Conservation (phyloP, 305 asterid species). For the Caryopteris hybrid region DNA sequence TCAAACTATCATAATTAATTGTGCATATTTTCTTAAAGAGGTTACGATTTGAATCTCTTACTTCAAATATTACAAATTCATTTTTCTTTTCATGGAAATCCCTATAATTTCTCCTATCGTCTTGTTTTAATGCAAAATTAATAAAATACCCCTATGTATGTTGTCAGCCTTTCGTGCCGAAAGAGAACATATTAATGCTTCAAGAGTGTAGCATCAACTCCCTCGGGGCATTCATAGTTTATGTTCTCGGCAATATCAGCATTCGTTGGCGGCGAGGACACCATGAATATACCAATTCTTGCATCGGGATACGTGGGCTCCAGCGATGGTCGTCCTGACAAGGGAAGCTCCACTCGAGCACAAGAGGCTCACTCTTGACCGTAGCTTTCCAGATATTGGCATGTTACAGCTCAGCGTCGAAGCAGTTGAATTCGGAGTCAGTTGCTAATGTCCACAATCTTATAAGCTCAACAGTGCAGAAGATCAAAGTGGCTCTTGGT, state of each 20-base stretch:
- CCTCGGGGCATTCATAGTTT: conserved; percentile 41
- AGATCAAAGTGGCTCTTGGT: conserved; percentile 32
- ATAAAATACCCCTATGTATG: too few relatives aligned
- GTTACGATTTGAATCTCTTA: too few relatives aligned
- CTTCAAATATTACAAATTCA: too few relatives aligned
- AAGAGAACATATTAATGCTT: conserved; percentile 39
- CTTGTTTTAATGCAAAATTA: too few relatives aligned
- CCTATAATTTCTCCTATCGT: too few relatives aligned
- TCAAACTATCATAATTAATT: too few relatives aligned
- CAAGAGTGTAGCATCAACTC: conserved; percentile 50
- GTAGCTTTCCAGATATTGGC: conserved; percentile 42
- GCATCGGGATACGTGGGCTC: conserved; percentile 67
- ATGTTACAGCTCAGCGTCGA: neutral
- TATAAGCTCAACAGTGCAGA: conserved; percentile 43
- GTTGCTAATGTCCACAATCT: conserved; percentile 37
- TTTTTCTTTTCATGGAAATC: too few relatives aligned
- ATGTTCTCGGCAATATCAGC: conserved; percentile 38
- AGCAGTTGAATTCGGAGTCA: conserved; percentile 33
- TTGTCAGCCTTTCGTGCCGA: conserved; percentile 33
- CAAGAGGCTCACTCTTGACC: conserved; percentile 34
- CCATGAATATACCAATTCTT: conserved; percentile 27
- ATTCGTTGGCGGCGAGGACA: conserved; percentile 37
- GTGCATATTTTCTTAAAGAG: too few relatives aligned
- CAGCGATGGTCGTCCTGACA: conserved; percentile 27
- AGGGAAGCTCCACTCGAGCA: conserved; percentile 1